Base-by-base conservation (phyloP, 129 eudicot genomes). In the Mikania micrantha region DNA sequence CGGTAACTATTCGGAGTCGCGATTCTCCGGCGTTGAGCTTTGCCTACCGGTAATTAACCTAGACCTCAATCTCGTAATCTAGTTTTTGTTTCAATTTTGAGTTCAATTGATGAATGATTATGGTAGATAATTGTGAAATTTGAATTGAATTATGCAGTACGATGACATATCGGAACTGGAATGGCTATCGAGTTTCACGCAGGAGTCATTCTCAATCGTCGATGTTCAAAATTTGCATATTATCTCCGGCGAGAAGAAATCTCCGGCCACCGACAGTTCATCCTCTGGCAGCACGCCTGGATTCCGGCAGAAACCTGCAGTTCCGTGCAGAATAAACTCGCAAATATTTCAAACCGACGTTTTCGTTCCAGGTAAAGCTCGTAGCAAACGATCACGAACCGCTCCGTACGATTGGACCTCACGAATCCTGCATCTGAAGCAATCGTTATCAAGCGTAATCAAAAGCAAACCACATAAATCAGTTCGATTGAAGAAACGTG, bases 91-190 rank as follows among this genome's bases (percentile, higher is more conserved):
- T 28, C 19, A 9, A 8, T 13, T 44, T 40, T 44, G 25, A 53
- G 9, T 67, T 15, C 7, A 31, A 28, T 17, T 50, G 4, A 56
- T 12, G 62, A 54, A 25, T 13, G 35, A 54, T 54, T 54, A 8
- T 8, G 63, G 3, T 62, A 15, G 13, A 5, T 12, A n/a, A 38
- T 21, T 4, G 0, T 32, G 3, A 22, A 32, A 9, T 52, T 39
- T 60, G 34, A 19, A 36, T 24, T 25, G 28, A 70, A 59, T 69
- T 49, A 0, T 53, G 64, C 96, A 93, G 96, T 84, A 84, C 24
- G 95, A 93, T 69, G 93, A 93, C 39, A 54, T 93, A 87, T 88
- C 88, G 31, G 96, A 93, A 74, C 81, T 89, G 3, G 99, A 93
- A 81, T 93, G 99, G 99, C 95, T 93, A 1, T 84, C 99, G 58